These are phyloP conservation scores for Westerdykella sp. DNA, from an alignment of 2,329 filamentous ascomycete genomes.

Conservation along the genomic window DNA sequence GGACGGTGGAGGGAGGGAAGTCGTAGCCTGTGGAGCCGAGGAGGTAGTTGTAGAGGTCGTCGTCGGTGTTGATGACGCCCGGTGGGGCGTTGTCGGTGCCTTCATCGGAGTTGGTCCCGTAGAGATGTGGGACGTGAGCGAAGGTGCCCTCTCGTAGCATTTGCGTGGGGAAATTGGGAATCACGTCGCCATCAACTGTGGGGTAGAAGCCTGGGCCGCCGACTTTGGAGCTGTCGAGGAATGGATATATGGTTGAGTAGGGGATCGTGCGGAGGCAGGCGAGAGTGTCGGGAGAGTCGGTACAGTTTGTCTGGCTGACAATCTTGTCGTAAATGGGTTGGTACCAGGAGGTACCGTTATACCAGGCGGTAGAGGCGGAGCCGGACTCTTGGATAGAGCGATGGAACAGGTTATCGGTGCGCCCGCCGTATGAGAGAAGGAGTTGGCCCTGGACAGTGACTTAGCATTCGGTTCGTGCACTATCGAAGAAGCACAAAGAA, in stretches of 20 bases:
- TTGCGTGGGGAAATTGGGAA: constrained; percentile 48
- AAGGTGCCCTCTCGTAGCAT: constrained; percentile 55
- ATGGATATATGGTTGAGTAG: constrained; percentile 53
- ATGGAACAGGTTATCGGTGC: constrained; percentile 32
- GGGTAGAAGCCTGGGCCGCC: constrained; percentile 39
- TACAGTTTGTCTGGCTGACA: constrained; percentile 52
- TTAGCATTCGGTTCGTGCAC: too few species aligned
- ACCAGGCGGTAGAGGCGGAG: constrained; percentile 35
- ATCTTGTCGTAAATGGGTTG: constrained; percentile 43
- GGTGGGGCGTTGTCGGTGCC: constrained; percentile 52
- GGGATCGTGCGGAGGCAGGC: constrained; percentile 53
- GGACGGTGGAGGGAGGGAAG: constrained; percentile 26
- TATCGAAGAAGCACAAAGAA: too few species aligned
- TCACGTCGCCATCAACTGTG: constrained; percentile 53
- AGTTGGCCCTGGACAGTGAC: constrained; percentile 22
- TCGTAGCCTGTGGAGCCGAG: constrained; percentile 28
- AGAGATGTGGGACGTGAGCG: constrained; percentile 57
- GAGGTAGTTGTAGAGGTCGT: constrained; percentile 40
- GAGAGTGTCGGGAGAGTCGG: constrained; percentile 37
- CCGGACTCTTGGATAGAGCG: constrained; percentile 35
- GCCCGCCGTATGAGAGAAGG: constrained; percentile 29
- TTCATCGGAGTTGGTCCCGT: constrained; percentile 62
- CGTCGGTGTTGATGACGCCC: constrained; percentile 51
- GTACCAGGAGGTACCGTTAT: constrained; percentile 40
- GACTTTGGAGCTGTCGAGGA: constrained; percentile 43